These are phyloP conservation scores for Pythium myriotylum DNA, from an alignment of 352 stramenopile species.

Conservation along the genomic window DNA sequence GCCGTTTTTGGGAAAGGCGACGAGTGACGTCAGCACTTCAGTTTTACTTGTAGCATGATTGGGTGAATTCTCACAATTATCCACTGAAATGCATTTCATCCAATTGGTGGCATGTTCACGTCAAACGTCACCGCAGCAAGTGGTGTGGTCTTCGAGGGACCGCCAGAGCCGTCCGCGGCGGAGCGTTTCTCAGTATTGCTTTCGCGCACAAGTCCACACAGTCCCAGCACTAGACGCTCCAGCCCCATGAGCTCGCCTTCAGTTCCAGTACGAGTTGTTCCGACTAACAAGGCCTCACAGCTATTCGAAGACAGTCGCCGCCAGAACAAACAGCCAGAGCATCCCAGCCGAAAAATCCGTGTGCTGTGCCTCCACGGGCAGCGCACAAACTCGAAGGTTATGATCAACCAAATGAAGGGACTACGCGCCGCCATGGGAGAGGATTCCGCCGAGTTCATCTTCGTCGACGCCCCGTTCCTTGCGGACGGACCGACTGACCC, in stretches of 20 bases:
- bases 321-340: conserved; percentile 6
- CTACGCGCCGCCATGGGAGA: conserved; percentile 28
- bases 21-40: not conserved
- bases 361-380: conserved; percentile 36
- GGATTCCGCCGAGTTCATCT: conserved; percentile 34
- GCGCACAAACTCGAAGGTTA: conserved; percentile 37
- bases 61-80: too few species aligned
- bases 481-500: conserved; percentile 21
- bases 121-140: conserved; percentile 23
- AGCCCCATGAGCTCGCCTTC: conserved; percentile 11
- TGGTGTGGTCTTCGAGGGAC: not conserved
- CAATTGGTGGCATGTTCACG: too few species aligned
- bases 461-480: conserved; percentile 28
- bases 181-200: too few species aligned
- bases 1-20: conserved; percentile 9
- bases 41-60: too few species aligned
- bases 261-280: too few species aligned
- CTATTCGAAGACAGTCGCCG: conserved; percentile 6
- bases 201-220: too few species aligned
- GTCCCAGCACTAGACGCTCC: too few species aligned
- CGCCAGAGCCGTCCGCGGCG: too few species aligned
- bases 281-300: not conserved
- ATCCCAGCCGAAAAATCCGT: conserved; percentile 16
- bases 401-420: conserved; percentile 30
- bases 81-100: not conserved